Conservation (phyloP, 2,329 filamentous ascomycete genomes). For the Alternaria novae-zelandiae region DNA sequence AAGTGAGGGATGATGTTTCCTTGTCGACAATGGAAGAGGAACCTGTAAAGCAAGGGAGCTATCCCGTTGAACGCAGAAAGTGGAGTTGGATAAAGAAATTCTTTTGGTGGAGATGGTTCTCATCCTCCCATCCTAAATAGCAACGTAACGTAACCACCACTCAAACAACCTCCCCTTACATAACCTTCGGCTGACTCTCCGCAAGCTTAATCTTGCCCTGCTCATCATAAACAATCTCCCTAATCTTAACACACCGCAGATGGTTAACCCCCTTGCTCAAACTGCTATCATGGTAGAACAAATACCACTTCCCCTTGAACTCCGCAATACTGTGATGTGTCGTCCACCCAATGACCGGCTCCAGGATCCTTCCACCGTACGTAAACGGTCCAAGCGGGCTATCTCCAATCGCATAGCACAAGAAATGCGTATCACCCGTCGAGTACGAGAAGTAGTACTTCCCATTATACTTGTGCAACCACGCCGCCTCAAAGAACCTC, state of each 20-base stretch:
- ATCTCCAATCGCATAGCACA: slow-evolving; percentile 71
- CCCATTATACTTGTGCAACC: slow-evolving; percentile 75
- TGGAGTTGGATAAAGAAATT: neutral
- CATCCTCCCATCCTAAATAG: neutral
- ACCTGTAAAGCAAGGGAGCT: neutral
- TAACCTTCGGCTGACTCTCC: slow-evolving; percentile 39
- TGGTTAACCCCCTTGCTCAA: slow-evolving; percentile 73
- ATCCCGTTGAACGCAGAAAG: neutral
- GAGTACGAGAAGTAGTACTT: slow-evolving; percentile 80
- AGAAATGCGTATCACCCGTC: slow-evolving; percentile 77
- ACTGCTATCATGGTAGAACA: slow-evolving; percentile 79
- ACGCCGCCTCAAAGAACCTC: slow-evolving; percentile 81
- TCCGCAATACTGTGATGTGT: slow-evolving; percentile 82
- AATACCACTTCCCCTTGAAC: slow-evolving; percentile 72
- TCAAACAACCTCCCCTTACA: neutral
- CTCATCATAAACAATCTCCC: slow-evolving; percentile 74
- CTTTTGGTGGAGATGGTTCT: neutral
- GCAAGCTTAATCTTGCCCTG: slow-evolving; percentile 64
- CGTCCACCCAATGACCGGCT: slow-evolving; percentile 81
- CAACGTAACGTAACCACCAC: neutral
- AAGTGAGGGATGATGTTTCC: neutral
- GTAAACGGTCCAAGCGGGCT: slow-evolving; percentile 75
- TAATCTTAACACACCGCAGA: slow-evolving; percentile 74
- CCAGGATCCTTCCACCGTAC: slow-evolving; percentile 72
- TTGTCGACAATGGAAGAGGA: neutral